These are phyloP conservation scores for Lepiota brunneoincarnata DNA, from an alignment of 768 basidiomycete genomes.

Conservation along the genomic window DNA sequence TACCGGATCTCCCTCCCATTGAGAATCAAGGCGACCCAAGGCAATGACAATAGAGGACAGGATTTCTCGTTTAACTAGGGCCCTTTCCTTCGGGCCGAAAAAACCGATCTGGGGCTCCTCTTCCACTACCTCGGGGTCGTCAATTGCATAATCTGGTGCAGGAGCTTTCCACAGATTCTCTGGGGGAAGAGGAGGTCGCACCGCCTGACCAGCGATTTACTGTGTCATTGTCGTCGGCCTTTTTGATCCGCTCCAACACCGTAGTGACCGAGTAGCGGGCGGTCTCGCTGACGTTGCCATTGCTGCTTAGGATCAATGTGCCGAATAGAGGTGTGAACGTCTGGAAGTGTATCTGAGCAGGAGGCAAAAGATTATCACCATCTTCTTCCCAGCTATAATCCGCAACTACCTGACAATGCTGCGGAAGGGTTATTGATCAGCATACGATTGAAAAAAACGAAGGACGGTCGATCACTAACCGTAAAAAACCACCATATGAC, in stretches of 20 bases:
- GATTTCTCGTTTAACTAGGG: constrained; percentile 76
- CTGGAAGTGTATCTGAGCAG: constrained; percentile 66
- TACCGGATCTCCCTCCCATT: constrained; percentile 27
- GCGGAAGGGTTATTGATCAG: constrained; percentile 10
- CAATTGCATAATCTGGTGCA: constrained; percentile 10
- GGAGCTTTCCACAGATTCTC: constrained; percentile 10
- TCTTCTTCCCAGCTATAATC: constrained; percentile 36
- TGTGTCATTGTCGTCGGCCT: constrained; percentile 47
- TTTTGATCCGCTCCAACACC: constrained; percentile 67
- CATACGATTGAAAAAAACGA: constrained; percentile 6
- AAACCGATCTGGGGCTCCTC: constrained; percentile 37
- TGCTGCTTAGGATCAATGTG: constrained; percentile 80
- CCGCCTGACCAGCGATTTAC: neutral
- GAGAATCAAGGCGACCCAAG: constrained; percentile 63
- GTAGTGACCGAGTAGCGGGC: constrained; percentile 78
- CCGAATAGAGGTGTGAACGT: constrained; percentile 92
- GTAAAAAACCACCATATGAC: constrained; percentile 95
- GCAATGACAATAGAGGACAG: constrained; percentile 86
- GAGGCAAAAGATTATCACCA: constrained; percentile 27
- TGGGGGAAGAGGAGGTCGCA: constrained; percentile 6
- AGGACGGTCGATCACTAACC: constrained; percentile 27
- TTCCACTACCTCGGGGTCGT: constrained; percentile 29
- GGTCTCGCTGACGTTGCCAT: constrained; percentile 66
- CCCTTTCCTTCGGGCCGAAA: constrained; percentile 55
- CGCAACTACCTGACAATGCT: constrained; percentile 70